Evolutionary conservation across 108 stramenopile genomes (phyloP).

Genomic region (Discostella stelligeroides): DNA sequence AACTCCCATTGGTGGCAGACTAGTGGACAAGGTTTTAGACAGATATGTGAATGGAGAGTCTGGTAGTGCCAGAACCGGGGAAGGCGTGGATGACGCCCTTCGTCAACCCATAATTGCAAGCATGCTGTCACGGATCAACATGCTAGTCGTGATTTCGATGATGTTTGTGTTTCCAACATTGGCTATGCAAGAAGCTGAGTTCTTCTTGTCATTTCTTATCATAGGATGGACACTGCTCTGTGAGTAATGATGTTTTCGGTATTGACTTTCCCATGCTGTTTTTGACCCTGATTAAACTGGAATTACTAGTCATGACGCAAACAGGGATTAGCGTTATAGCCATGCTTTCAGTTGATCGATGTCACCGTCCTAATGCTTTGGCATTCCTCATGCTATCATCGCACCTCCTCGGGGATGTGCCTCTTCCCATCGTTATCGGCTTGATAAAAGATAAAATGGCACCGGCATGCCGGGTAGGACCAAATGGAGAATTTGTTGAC

Average conservation of each 20-base stretch:
- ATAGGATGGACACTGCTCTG: conserved; percentile 52
- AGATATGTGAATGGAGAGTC: no score
- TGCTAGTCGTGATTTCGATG: conserved; percentile 25
- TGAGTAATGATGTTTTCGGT: not conserved
- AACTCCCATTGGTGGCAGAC: conserved; percentile 37
- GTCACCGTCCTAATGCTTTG: conserved; percentile 51
- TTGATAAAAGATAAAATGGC: conserved; percentile 48
- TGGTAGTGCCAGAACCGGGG: no score
- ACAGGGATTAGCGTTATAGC: conserved; percentile 44
- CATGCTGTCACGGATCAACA: conserved; percentile 45
- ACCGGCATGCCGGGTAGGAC: conserved; percentile 42
- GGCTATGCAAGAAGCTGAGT: conserved; percentile 41
- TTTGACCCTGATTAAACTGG: not conserved
- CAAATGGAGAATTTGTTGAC: conserved; percentile 39
- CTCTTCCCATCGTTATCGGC: conserved; percentile 46
- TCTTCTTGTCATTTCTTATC: conserved; percentile 47
- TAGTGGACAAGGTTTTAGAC: conserved; percentile 33
- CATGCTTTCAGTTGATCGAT: conserved; percentile 43
- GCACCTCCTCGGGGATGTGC: conserved; percentile 49
- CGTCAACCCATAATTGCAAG: conserved; percentile 34
- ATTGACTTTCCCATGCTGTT: not conserved
- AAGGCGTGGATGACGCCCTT: conserved; percentile 34
- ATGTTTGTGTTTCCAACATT: conserved; percentile 45
- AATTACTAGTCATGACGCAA: conserved; percentile 33
- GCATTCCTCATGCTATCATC: conserved; percentile 47